Evolutionary conservation across 768 basidiomycete genomes (phyloP).

Genomic region (Dentipellis sp.): DNA sequence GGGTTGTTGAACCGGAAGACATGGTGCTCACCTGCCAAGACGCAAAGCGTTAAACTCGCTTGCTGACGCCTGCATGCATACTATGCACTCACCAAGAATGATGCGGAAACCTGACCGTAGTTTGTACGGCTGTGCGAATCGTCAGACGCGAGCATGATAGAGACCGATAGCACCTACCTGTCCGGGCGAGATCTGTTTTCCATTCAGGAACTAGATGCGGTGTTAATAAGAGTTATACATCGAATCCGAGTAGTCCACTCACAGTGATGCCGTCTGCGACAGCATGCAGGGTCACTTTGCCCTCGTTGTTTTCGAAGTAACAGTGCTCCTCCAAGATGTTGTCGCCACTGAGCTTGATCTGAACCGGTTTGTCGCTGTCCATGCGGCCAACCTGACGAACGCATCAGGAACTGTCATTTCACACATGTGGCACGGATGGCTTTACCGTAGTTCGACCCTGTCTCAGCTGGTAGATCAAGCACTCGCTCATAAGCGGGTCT

Average conservation of each 20-base stretch:
- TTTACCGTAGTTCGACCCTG: conserved; percentile 68
- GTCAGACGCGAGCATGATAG: not conserved
- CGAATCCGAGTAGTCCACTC: conserved; percentile 20
- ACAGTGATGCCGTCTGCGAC: conserved; percentile 80
- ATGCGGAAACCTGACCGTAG: conserved; percentile 93
- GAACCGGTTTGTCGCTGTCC: conserved; percentile 71
- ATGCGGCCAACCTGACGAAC: conserved; percentile 67
- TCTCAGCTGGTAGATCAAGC: conserved; percentile 88
- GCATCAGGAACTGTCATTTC: conserved; percentile 4
- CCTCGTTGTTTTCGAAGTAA: conserved; percentile 78
- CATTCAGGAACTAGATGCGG: conserved; percentile 74
- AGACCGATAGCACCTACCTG: conserved; percentile 41
- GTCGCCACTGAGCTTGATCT: conserved; percentile 88
- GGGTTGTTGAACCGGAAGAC: conserved; percentile 97
- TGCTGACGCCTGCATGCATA: not conserved
- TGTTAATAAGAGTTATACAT: conserved; percentile 7
- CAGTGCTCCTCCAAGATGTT: conserved; percentile 93
- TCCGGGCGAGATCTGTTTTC: conserved; percentile 71
- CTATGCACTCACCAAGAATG: conserved; percentile 65
- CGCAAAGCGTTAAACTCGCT: not conserved
- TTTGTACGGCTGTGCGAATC: conserved; percentile 50
- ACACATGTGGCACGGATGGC: conserved; percentile 3
- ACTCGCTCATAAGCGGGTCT: conserved; percentile 97
- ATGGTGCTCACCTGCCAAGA: conserved; percentile 74
- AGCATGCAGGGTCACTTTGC: conserved; percentile 75